Evolutionary conservation across 2,329 filamentous ascomycete species (phyloP).

Genomic region (Fusarium humuli): DNA sequence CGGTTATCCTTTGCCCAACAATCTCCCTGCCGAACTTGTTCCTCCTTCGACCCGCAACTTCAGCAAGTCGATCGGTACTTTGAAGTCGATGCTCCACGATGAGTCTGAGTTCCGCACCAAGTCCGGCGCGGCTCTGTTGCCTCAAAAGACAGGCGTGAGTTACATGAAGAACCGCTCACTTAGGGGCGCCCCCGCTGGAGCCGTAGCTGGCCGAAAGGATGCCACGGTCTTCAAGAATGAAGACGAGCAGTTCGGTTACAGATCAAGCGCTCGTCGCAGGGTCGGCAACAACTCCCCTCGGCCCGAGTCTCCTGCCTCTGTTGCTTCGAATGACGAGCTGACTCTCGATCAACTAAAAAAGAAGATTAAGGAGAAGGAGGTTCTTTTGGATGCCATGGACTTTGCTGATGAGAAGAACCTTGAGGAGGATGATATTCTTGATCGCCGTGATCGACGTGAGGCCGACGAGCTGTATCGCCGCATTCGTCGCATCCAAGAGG

Average conservation of each 20-base stretch:
- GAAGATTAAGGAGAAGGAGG: constrained; percentile 92
- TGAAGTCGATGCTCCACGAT: constrained; percentile 88
- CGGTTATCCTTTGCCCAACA: constrained; percentile 89
- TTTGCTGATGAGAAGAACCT: constrained; percentile 91
- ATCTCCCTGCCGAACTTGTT: constrained; percentile 89
- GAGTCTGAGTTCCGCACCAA: constrained; percentile 92
- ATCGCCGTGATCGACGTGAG: constrained; percentile 89
- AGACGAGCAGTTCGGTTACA: constrained; percentile 90
- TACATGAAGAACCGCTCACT: constrained; percentile 98
- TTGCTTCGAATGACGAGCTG: constrained; percentile 82
- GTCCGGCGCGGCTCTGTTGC: constrained; percentile 88
- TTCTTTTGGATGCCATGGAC: constrained; percentile 94
- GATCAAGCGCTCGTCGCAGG: constrained; percentile 90
- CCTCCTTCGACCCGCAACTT: constrained; percentile 95
- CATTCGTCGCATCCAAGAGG: constrained; percentile 90
- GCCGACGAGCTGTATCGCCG: constrained; percentile 94
- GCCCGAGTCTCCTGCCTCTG: constrained; percentile 77
- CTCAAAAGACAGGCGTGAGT: constrained; percentile 97
- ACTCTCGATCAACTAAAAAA: constrained; percentile 90
- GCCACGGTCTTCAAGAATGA: constrained; percentile 98
- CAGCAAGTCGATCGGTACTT: constrained; percentile 89
- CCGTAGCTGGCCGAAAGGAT: constrained; percentile 80
- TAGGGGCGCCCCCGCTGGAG: constrained; percentile 70
- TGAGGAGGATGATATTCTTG: constrained; percentile 92
- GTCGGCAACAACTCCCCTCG: constrained; percentile 85